phyloP scores from a whole-genome alignment of 2,329 filamentous ascomycete genomes.

The Polychaeton citri region DNA sequence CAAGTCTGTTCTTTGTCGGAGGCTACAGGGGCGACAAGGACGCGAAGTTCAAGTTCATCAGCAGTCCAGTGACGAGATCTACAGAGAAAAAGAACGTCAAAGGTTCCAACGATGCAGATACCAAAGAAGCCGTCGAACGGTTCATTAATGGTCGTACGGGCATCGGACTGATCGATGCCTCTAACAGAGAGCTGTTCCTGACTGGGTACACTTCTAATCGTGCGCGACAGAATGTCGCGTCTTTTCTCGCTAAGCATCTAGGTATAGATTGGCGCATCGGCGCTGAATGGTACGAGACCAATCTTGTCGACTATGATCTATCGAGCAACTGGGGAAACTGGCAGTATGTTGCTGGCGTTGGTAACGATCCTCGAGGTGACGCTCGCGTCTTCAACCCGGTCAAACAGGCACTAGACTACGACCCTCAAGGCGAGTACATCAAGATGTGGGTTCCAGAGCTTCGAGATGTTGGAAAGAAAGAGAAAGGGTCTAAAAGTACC shows the following conservation, averaged over 20 bases:
- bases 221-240: constrained; percentile 63
- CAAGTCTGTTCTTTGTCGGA: constrained; percentile 48
- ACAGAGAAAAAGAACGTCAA: constrained; percentile 26
- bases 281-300: constrained; percentile 69
- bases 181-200: constrained; percentile 57
- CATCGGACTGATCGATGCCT: constrained; percentile 64
- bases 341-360: constrained; percentile 66
- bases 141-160: constrained; percentile 58
- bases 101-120: constrained; percentile 30
- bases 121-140: constrained; percentile 33
- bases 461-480: constrained; percentile 29
- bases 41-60: constrained; percentile 21
- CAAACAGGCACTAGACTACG: constrained; percentile 69
- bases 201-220: constrained; percentile 71
- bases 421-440: constrained; percentile 55
- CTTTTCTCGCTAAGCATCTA: constrained; percentile 59
- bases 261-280: constrained; percentile 68
- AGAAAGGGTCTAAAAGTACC: constrained; percentile 7
- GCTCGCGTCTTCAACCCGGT: constrained; percentile 69
- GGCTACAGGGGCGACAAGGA: constrained; percentile 45
- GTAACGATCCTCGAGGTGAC: constrained; percentile 62
- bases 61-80: constrained; percentile 16
- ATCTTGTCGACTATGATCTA: constrained; percentile 64
- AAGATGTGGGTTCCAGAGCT: constrained; percentile 62
- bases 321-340: constrained; percentile 62